phyloP scores from a whole-genome alignment of 345 rosid species.

The Moricandia arvensis region DNA sequence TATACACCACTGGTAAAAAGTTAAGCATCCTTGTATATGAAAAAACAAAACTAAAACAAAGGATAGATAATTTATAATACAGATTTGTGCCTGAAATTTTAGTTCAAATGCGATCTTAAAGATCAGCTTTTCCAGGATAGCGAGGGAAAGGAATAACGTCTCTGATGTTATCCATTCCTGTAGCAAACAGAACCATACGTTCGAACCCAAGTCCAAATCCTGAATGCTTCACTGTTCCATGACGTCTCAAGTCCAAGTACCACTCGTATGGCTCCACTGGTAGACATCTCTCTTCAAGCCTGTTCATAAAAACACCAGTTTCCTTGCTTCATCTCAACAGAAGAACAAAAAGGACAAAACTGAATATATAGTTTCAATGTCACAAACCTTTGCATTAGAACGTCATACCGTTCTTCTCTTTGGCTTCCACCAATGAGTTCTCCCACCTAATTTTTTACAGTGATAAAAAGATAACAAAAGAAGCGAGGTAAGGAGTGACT shows the following conservation, averaged over 20 bases:
- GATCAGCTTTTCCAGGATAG: too few species aligned
- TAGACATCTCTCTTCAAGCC: conserved; percentile 69
- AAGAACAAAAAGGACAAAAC: too few species aligned
- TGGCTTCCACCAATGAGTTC: conserved; percentile 98
- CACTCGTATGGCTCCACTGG: conserved; percentile 85
- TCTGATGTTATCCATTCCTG: conserved; percentile 82
- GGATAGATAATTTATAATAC: neutral
- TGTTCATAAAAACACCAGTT: conserved; percentile 50
- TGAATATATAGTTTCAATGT: neutral
- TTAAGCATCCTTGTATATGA: neutral
- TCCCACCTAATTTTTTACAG: conserved; percentile 58
- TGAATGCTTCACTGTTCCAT: conserved; percentile 81
- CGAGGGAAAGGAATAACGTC: conserved; percentile 63
- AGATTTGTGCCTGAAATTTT: neutral
- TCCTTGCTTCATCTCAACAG: neutral
- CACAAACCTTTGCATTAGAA: conserved; percentile 59
- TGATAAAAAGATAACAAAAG: neutral
- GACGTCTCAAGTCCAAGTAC: conserved; percentile 87
- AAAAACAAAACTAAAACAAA: neutral
- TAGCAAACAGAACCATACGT: conserved; percentile 89
- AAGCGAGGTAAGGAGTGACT: too few species aligned
- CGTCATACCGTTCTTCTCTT: conserved; percentile 82
- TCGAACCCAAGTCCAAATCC: conserved; percentile 96
- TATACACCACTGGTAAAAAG: neutral
- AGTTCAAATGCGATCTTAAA: too few species aligned